Base-by-base conservation (phyloP, 257 asterid species). In the Mitragyna speciosa region DNA sequence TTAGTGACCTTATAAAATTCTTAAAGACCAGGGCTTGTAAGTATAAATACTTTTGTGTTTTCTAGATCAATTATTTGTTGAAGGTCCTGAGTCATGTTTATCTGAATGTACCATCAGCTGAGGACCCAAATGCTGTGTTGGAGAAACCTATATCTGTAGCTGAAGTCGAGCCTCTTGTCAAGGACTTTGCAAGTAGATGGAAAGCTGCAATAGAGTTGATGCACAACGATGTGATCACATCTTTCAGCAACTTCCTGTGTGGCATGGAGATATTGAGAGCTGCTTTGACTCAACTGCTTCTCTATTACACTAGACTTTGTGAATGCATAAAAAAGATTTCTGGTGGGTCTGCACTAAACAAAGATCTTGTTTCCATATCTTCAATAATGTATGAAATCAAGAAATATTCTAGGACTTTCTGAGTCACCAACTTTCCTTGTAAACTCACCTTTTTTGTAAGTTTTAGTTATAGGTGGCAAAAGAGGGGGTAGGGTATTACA, bases 241-340 rank as follows among this genome's bases (percentile, higher is more conserved):
- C 97, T 41, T 96, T 94, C 79, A 96, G 98, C 85, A 96, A 94
- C 92, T 94, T 96, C 70, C 82, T 94, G 5, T 92, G 98, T 68
- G 98, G 99, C 9, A 94, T 96, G 99, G 99, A 96, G 80, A 96
- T 96, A 72, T 89, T 96, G 81, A 87, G 97, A 83, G 97, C 99
- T 79, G 97, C 99, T 61, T 81, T 94, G 86, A 91, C 99, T 81
- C 99, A 96, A 82, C 87, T 96, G 17, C 89, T 96, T 82, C 97
- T 96, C 74, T 96, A 96, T 75, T 90, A 96, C 78, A 94, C 99
- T 31, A 90, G 99, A 90, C 93, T 96, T 77, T 89, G 96, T 6
- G 99, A 96, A 81, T 92, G 95, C 90, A 84, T 91, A 73, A 94
- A 92, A 91, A 90, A 86, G 90, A 87, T 94, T 73, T 80, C 87